Conservation (phyloP, 1,284 basidiomycete genomes). For the Neotropicomus parvogracilis region DNA sequence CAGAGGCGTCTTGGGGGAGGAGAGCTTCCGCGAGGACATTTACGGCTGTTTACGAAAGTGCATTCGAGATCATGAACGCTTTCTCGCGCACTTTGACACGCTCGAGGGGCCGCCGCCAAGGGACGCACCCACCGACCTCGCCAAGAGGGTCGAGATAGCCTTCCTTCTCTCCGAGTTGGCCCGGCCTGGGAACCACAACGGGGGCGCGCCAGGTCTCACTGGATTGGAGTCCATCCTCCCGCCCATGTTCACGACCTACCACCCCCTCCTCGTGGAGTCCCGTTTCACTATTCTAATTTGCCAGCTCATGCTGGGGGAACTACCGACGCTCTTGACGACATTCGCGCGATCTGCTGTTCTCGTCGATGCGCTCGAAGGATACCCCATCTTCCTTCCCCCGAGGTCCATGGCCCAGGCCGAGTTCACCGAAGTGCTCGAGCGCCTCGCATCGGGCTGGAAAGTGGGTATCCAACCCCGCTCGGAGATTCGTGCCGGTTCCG, state of each 20-base stretch:
- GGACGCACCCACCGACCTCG: conserved; percentile 43
- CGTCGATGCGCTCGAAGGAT: conserved; percentile 77
- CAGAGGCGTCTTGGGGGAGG: conserved; percentile 49
- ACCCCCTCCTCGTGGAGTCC: conserved; percentile 79
- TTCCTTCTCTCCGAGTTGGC: conserved; percentile 63
- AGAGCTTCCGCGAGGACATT: conserved; percentile 56
- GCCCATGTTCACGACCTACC: conserved; percentile 74
- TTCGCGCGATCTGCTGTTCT: conserved; percentile 62
- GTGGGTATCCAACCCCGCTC: conserved; percentile 57
- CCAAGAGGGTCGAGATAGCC: conserved; percentile 57
- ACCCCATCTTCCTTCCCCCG: conserved; percentile 78
- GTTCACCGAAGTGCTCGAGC: conserved; percentile 75
- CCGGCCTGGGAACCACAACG: conserved; percentile 53
- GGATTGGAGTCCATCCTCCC: conserved; percentile 37
- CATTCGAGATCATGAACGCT: conserved; percentile 76
- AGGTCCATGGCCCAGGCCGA: conserved; percentile 83
- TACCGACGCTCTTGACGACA: conserved; percentile 52
- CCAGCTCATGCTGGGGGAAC: conserved; percentile 70
- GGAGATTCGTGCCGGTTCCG: conserved; percentile 33
- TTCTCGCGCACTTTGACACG: conserved; percentile 75
- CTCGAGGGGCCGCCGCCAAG: conserved; percentile 42
- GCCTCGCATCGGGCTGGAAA: conserved; percentile 68
- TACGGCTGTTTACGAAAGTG: conserved; percentile 58
- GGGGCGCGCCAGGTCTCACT: conserved; percentile 30
- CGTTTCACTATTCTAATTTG: conserved; percentile 74